phyloP scores from a whole-genome alignment of 1,284 basidiomycete species.

The Microbotryomycetes sp. region DNA sequence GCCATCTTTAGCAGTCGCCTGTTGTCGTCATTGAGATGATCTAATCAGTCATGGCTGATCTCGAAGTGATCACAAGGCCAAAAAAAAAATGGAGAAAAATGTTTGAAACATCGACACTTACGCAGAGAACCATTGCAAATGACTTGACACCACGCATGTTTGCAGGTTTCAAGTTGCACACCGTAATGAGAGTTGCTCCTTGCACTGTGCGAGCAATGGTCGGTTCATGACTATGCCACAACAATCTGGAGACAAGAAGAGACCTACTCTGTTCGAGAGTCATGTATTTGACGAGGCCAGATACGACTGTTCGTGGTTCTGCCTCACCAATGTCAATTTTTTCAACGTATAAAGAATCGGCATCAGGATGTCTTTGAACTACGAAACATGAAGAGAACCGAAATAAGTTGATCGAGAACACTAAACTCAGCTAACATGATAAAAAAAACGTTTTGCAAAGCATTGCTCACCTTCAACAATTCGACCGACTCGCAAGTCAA shows the following conservation, averaged over 20 bases:
- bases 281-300: slow-evolving; percentile 89
- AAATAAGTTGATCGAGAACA: neutral
- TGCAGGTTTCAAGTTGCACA: slow-evolving; percentile 92
- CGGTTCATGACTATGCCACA: neutral
- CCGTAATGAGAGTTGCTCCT: slow-evolving; percentile 74
- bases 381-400: slow-evolving; percentile 3
- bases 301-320: slow-evolving; percentile 87
- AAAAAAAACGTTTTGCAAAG: neutral
- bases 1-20: slow-evolving; percentile 62
- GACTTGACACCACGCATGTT: slow-evolving; percentile 94
- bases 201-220: slow-evolving; percentile 51
- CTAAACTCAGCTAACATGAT: neutral
- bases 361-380: slow-evolving; percentile 89
- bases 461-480: slow-evolving; percentile 70
- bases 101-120: slow-evolving; percentile 44
- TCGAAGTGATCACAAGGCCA: neutral
- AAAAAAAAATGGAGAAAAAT: neutral
- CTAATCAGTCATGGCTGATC: neutral
- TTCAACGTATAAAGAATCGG: slow-evolving; percentile 46
- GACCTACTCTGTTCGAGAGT: slow-evolving; percentile 64
- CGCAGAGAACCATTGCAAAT: slow-evolving; percentile 91
- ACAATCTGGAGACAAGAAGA: too few relatives aligned
- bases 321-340: slow-evolving; percentile 92
- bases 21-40: neutral
- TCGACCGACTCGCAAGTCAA: slow-evolving; percentile 73